These are phyloP conservation scores for Daucus carota DNA, from an alignment of 129 eudicot genomes.

Conservation along the genomic window DH1_v3.0 NC_030385.2:9695501-9696000, in stretches of 20 bases:
- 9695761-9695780: not conserved
- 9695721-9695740: slow-evolving; percentile 11
- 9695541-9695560: not conserved
- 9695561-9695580: not conserved
- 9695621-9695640: not conserved
- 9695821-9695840: slow-evolving; percentile 17
- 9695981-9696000: slow-evolving; percentile 3
- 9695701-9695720: not conserved
- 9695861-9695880: slow-evolving; percentile 3
- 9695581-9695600: not conserved
- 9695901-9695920: slow-evolving; percentile 25
- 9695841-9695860: slow-evolving; percentile 9
- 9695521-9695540: not conserved
- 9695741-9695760: slow-evolving; percentile 6
- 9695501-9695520: no score
- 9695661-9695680: not conserved
- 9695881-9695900: slow-evolving; percentile 12
- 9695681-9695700: slow-evolving; percentile 8
- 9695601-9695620: not conserved
- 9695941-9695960: slow-evolving; percentile 17
- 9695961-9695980: slow-evolving; percentile 18
- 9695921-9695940: slow-evolving; percentile 16
- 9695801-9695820: slow-evolving; percentile 14
- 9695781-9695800: not conserved
- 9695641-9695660: not conserved